Evolutionary conservation across 768 basidiomycete species (phyloP).

Genomic region (Trichaptum fuscoviolaceum): DNA sequence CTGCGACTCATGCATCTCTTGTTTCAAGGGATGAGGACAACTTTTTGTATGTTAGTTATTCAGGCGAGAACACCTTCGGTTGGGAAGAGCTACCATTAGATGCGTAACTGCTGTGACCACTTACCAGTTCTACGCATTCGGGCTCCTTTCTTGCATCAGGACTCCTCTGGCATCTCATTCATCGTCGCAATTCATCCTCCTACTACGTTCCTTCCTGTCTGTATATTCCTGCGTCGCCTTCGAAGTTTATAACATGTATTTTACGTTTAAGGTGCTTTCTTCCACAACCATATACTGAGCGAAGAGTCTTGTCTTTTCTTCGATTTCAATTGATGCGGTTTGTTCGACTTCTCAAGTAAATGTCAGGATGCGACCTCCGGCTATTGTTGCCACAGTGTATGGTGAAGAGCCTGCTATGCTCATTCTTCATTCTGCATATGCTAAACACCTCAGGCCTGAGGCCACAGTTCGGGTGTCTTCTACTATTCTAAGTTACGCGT

Average conservation of each 20-base stretch:
- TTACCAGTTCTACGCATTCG: neutral
- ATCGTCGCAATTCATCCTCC: neutral
- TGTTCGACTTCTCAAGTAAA: neutral
- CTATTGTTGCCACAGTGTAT: too few relatives aligned
- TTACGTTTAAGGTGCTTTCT: neutral
- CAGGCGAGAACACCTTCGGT: slow-evolving; percentile 96
- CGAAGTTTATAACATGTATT: neutral
- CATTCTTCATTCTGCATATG: too few relatives aligned
- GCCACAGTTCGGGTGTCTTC: too few relatives aligned
- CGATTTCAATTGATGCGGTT: neutral
- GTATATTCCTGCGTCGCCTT: neutral
- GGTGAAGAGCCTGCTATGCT: too few relatives aligned
- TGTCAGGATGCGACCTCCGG: too few relatives aligned
- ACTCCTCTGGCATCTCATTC: neutral
- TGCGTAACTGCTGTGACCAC: slow-evolving; percentile 27
- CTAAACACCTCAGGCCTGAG: too few relatives aligned
- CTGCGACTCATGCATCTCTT: slow-evolving; percentile 3
- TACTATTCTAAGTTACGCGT: too few relatives aligned
- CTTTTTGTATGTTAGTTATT: slow-evolving; percentile 98
- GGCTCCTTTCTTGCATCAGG: neutral
- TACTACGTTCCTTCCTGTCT: neutral
- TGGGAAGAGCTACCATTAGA: slow-evolving; percentile 43
- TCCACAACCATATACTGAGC: neutral
- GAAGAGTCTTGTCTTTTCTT: neutral
- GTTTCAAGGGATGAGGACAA: slow-evolving; percentile 91